Evolutionary conservation across 768 basidiomycete genomes (phyloP), one percentile per base, ranked within the genome.

Genomic region (Crucibulum laeve): DNA sequence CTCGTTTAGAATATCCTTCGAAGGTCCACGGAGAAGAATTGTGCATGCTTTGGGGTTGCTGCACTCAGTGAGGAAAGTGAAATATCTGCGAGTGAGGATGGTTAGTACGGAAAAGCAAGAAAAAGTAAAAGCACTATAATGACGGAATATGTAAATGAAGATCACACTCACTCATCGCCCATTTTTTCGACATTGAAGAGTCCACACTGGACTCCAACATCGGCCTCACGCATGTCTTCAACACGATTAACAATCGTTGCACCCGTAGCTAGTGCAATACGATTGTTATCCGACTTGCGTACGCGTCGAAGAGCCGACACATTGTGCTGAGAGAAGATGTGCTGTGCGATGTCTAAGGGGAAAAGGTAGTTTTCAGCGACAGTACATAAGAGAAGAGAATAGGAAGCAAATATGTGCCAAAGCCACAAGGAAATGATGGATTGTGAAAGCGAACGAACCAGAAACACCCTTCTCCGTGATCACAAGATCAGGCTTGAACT

Each of bases 381-480:
- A n/a, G n/a, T n/a, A n/a, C n/a, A n/a, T n/a, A n/a, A n/a, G n/a
- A n/a, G n/a, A n/a, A n/a, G n/a, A n/a, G n/a, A n/a, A n/a, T n/a
- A n/a, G n/a, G n/a, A n/a, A n/a, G n/a, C n/a, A n/a, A n/a, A n/a
- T n/a, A n/a, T n/a, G n/a, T n/a, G n/a, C n/a, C n/a, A n/a, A n/a
- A n/a, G n/a, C n/a, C n/a, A n/a, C n/a, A n/a, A n/a, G n/a, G n/a
- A n/a, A n/a, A 44, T 10, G 40, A 10, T 48, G 23, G 8, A 23
- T n/a, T n/a, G n/a, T 38, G 44, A 28, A 21, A 13, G 18, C 19
- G 10, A 7, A 70, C 86, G 23, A 30, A 92, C 93, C 94, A 43
- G 92, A 96, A 42, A 98, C 76, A 46, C 96, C 96, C 77, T 99
- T 99, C 70, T 98, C 96, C 2, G 96, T 96, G 57, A 99, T 85